A percentile compares a stretch with the other conserved stretches of the same genome.
phyloP scores from a whole-genome alignment of 352 stramenopile species.

The Pythium pectinolyticum region DNA sequence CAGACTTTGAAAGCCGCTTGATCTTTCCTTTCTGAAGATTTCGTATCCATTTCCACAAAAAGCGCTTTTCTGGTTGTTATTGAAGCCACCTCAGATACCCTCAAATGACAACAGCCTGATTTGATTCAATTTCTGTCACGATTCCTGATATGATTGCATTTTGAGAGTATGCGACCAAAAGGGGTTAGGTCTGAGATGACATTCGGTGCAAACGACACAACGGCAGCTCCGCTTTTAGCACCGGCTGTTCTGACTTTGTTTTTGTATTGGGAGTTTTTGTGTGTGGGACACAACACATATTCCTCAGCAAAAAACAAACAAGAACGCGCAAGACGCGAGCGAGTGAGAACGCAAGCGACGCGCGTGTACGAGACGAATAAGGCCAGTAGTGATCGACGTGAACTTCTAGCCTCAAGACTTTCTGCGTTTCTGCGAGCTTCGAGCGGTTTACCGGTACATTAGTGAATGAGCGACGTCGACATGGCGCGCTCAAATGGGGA shows the following conservation, averaged over 20 bases:
- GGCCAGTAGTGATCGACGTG: not conserved
- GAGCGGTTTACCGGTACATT: not conserved
- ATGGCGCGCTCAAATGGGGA: conserved; percentile 15
- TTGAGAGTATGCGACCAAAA: conserved; percentile 1
- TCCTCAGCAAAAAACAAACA: not conserved
- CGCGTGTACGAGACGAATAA: not conserved
- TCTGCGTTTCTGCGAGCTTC: not conserved
- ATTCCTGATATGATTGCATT: not conserved
- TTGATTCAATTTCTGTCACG: not conserved
- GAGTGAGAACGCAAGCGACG: too few species aligned
- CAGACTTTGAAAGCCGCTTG: conserved; percentile 61
- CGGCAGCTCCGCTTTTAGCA: conserved; percentile 1
- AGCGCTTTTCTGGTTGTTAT: conserved; percentile 11
- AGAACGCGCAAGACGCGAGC: too few species aligned
- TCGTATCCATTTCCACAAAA: conserved; percentile 10
- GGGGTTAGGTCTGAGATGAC: conserved; percentile 6
- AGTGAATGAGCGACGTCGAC: conserved; percentile 7
- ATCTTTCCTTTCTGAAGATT: conserved; percentile 51
- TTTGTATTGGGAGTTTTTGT: too few species aligned
- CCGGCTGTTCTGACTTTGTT: not conserved
- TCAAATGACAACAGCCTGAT: conserved; percentile 7
- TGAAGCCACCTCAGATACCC: not conserved
- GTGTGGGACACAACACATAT: not conserved
- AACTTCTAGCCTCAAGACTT: not conserved
- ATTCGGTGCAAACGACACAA: conserved; percentile 14